Conservation (phyloP, 2,329 filamentous ascomycete species). For the Epichloe scottii region DNA sequence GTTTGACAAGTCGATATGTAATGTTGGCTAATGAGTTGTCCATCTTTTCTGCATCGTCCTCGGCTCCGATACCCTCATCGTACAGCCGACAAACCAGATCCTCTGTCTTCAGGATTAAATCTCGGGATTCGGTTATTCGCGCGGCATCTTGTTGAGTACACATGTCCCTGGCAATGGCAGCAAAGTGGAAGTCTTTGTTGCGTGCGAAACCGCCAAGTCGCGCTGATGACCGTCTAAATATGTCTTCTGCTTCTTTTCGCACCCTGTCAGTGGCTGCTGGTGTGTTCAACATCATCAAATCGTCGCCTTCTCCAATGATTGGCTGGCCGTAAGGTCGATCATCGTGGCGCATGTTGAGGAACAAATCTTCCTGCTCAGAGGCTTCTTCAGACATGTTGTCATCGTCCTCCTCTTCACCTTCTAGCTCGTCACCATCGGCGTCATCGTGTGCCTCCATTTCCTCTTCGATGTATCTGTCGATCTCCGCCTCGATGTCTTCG, state of each 20-base stretch:
- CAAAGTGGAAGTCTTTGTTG: slow-evolving; percentile 51
- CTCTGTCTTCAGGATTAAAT: slow-evolving; percentile 66
- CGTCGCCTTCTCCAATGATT: slow-evolving; percentile 32
- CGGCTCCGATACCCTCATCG: slow-evolving; percentile 43
- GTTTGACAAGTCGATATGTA: slow-evolving; percentile 35
- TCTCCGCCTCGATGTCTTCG: slow-evolving; percentile 23
- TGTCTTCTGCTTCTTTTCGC: slow-evolving; percentile 41
- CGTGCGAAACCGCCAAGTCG: slow-evolving; percentile 27
- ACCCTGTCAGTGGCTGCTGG: slow-evolving; percentile 42
- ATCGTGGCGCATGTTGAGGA: slow-evolving; percentile 35
- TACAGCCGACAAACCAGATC: slow-evolving; percentile 54
- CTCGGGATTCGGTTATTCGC: slow-evolving; percentile 53
- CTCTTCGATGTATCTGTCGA: slow-evolving; percentile 23
- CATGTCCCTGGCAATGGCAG: slow-evolving; percentile 59
- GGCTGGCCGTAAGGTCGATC: slow-evolving; percentile 26
- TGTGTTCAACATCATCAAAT: slow-evolving; percentile 42
- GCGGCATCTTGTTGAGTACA: slow-evolving; percentile 45
- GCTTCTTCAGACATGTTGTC: slow-evolving; percentile 27
- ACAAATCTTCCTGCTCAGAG: slow-evolving; percentile 33
- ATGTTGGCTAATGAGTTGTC: slow-evolving; percentile 43
- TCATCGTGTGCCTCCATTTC: slow-evolving; percentile 26
- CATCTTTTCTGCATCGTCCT: slow-evolving; percentile 43
- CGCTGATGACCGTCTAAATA: slow-evolving; percentile 39
- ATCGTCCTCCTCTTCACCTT: slow-evolving; percentile 28
- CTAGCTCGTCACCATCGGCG: slow-evolving; percentile 23